These are phyloP conservation scores for Dittrichia graveolens DNA, from an alignment of 129 eudicot genomes.

Conservation along the genomic window DNA sequence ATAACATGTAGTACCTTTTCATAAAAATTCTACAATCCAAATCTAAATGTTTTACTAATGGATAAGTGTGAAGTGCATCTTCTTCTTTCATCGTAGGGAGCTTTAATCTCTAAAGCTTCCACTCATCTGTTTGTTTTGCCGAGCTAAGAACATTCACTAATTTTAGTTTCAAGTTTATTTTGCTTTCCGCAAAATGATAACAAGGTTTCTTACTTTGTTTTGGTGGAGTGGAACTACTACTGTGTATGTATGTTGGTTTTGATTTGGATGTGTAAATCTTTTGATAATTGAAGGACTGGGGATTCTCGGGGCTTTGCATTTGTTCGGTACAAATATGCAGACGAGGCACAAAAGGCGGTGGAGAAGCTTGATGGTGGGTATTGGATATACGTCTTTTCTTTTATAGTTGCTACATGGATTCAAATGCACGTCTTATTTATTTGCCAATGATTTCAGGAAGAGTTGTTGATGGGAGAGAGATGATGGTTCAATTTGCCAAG, in stretches of 20 bases:
- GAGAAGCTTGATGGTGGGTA: conserved; percentile 79
- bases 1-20: too few relatives aligned
- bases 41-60: too few relatives aligned
- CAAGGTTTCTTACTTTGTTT: too few relatives aligned
- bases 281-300: conserved; percentile 58
- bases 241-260: background rate
- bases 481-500: conserved; percentile 92
- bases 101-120: too few relatives aligned
- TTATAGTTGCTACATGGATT: background rate
- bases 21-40: too few relatives aligned
- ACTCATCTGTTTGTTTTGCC: too few relatives aligned
- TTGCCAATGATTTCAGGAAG: conserved; percentile 38
- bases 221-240: background rate
- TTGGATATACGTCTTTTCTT: background rate
- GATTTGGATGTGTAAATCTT: background rate
- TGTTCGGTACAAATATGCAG: conserved; percentile 86
- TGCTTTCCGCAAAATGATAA: too few relatives aligned
- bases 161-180: too few relatives aligned
- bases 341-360: conserved; percentile 84
- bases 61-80: too few relatives aligned
- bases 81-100: too few relatives aligned
- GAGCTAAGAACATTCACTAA: too few relatives aligned
- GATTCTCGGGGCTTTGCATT: conserved; percentile 92
- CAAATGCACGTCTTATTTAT: background rate
- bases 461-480: conserved; percentile 94